Percentiles rank a stretch among this genome's conserved stretches.
phyloP scores from a whole-genome alignment of 2,329 filamentous ascomycete species.

The Tolypocladium ovalisporum region DNA sequence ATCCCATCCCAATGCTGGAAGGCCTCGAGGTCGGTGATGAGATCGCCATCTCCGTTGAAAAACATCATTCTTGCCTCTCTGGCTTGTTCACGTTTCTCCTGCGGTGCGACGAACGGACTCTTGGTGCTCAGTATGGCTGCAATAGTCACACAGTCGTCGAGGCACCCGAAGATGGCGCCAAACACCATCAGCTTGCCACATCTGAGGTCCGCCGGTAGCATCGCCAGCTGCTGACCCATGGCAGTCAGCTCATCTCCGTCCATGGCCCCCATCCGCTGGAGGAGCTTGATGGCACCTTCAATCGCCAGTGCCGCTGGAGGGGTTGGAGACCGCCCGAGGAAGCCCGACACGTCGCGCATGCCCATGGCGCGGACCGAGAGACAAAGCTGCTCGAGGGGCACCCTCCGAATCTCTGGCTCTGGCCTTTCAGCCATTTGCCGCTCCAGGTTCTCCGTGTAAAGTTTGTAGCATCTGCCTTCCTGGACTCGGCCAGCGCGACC shows the following conservation, averaged over 20 bases:
- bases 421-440: conserved; percentile 78
- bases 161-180: conserved; percentile 83
- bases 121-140: conserved; percentile 85
- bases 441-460: conserved; percentile 82
- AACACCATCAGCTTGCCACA: conserved; percentile 95
- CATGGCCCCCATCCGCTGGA: conserved; percentile 79
- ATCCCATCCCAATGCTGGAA: conserved; percentile 74
- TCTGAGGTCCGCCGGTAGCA: conserved; percentile 87
- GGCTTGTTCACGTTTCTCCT: conserved; percentile 72
- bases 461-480: conserved; percentile 86
- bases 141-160: conserved; percentile 80
- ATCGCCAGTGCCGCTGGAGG: conserved; percentile 80
- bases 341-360: conserved; percentile 66
- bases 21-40: conserved; percentile 76
- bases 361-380: conserved; percentile 94
- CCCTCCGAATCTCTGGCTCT: conserved; percentile 86
- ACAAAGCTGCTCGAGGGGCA: conserved; percentile 89
- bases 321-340: conserved; percentile 78
- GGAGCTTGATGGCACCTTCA: conserved; percentile 67
- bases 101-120: conserved; percentile 77
- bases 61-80: conserved; percentile 68
- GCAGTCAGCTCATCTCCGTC: conserved; percentile 81
- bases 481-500: conserved; percentile 90
- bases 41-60: conserved; percentile 68
- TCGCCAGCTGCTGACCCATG: conserved; percentile 82